Percentiles rank a stretch among this genome's conserved stretches.
Conservation (phyloP, 805 yeast species). For the Teunomyces stri region DNA sequence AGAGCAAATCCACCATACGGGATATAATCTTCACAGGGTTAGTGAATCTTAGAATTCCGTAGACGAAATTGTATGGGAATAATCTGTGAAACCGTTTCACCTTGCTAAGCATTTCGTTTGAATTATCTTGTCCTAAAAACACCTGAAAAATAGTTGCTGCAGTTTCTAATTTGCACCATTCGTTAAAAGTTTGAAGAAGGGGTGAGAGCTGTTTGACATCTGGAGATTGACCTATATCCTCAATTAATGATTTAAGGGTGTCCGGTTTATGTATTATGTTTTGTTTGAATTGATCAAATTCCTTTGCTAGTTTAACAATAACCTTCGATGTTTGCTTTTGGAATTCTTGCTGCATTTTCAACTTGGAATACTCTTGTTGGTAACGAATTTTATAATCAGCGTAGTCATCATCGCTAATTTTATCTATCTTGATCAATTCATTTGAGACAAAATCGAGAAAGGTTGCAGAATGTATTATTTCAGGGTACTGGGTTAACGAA, state of each 20-base stretch:
- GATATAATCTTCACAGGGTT: conserved; percentile 86
- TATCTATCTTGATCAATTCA: conserved; percentile 26
- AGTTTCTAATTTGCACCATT: conserved; percentile 78
- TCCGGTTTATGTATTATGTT: conserved; percentile 47
- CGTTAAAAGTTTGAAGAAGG: conserved; percentile 64
- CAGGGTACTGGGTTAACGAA: conserved; percentile 50
- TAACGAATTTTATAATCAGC: conserved; percentile 58
- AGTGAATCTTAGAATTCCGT: conserved; percentile 74
- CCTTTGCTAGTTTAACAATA: conserved; percentile 51
- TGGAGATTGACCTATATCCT: conserved; percentile 58
- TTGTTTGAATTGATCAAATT: conserved; percentile 58
- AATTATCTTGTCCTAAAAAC: conserved; percentile 76
- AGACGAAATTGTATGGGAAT: conserved; percentile 78
- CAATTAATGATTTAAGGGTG: conserved; percentile 61
- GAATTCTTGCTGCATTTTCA: conserved; percentile 66
- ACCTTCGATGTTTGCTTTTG: conserved; percentile 64
- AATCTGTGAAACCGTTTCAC: conserved; percentile 67
- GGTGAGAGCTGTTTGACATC: conserved; percentile 61
- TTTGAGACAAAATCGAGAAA: conserved; percentile 54
- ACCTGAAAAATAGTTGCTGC: conserved; percentile 82
- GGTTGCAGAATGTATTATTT: conserved; percentile 50
- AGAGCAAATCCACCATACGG: conserved; percentile 72
- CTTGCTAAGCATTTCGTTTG: conserved; percentile 72
- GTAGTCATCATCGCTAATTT: conserved; percentile 41
- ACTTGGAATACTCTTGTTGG: conserved; percentile 55